Percentiles rank a stretch among this genome's conserved stretches.
phyloP scores from a whole-genome alignment of 805 yeast genomes.

The Wickerhamiella kurtzmanii region DNA sequence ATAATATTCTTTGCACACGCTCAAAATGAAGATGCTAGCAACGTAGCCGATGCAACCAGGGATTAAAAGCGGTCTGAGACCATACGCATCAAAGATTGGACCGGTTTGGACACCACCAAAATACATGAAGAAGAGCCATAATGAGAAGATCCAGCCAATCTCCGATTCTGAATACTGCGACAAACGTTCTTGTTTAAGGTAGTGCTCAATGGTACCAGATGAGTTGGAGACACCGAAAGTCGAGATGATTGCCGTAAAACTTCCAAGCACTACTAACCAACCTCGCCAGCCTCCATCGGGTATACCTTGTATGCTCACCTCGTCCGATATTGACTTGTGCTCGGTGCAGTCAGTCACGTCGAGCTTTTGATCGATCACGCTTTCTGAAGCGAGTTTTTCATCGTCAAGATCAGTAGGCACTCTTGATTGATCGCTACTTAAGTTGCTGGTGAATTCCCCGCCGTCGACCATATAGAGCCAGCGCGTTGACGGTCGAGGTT shows the following conservation, averaged over 20 bases:
- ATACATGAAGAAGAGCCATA: conserved; percentile 28
- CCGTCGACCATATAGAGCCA: too few relatives aligned
- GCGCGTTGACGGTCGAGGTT: too few relatives aligned
- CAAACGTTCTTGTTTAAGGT: conserved; percentile 42
- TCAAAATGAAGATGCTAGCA: conserved; percentile 40
- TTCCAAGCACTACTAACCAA: conserved; percentile 41
- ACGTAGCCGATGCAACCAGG: conserved; percentile 35
- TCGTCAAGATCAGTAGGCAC: too few relatives aligned
- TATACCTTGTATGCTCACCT: conserved; percentile 1
- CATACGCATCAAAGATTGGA: conserved; percentile 45
- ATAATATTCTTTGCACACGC: conserved; percentile 37
- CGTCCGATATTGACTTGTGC: too few relatives aligned
- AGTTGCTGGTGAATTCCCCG: too few relatives aligned
- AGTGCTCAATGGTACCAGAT: conserved; percentile 56
- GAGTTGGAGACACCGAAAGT: conserved; percentile 56
- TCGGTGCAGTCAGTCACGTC: too few relatives aligned
- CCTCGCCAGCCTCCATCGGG: conserved; percentile 47
- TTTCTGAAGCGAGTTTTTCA: too few relatives aligned
- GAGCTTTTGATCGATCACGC: too few relatives aligned
- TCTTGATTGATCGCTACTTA: too few relatives aligned
- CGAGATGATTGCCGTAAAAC: conserved; percentile 42
- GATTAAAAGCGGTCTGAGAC: conserved; percentile 34
- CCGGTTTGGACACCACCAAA: conserved; percentile 38
- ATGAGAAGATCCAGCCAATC: conserved; percentile 56
- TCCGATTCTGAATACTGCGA: conserved; percentile 33